Evolutionary conservation across 1,139 yeast species (phyloP).

Genomic region (Suhomyces terraborum): DNA sequence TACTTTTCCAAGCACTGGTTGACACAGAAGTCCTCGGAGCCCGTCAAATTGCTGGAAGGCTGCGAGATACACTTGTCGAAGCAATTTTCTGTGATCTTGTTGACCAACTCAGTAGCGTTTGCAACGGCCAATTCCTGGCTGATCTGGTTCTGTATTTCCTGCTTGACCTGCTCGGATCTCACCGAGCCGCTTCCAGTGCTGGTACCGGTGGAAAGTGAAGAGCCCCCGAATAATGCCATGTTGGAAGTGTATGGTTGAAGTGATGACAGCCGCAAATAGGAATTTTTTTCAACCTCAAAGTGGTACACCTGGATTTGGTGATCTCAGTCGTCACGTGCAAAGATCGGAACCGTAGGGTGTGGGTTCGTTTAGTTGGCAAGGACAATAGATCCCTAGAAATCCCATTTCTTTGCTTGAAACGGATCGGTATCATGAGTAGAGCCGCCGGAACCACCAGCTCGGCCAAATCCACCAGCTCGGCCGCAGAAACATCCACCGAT

Average conservation of each 20-base stretch:
- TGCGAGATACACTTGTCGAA: slow-evolving; percentile 70
- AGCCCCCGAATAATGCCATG: slow-evolving; percentile 39
- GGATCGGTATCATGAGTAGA: not conserved
- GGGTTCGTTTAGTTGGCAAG: too few species aligned
- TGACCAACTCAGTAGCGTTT: slow-evolving; percentile 84
- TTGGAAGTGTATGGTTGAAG: not conserved
- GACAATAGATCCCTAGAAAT: too few species aligned
- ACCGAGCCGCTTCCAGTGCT: slow-evolving; percentile 19
- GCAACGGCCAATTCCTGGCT: slow-evolving; percentile 84
- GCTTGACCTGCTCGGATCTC: slow-evolving; percentile 42
- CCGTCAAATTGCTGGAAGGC: slow-evolving; percentile 48
- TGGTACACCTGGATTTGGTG: too few species aligned
- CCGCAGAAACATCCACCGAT: slow-evolving; percentile 1
- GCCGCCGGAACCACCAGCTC: not conserved
- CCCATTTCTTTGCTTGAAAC: not conserved
- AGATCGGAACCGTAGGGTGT: too few species aligned
- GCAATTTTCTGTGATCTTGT: slow-evolving; percentile 86
- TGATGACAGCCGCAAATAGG: not conserved
- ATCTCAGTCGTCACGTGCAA: too few species aligned
- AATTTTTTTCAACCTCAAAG: not conserved
- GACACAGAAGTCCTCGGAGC: slow-evolving; percentile 53
- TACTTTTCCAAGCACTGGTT: slow-evolving; percentile 81
- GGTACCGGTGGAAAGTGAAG: slow-evolving; percentile 24
- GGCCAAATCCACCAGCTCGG: not conserved
- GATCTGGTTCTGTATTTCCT: slow-evolving; percentile 69